A percentile compares a stretch with the other conserved stretches of the same genome.
Conservation (phyloP, 169 alveolate genomes). For the Plasmodium billcollinsi region DNA sequence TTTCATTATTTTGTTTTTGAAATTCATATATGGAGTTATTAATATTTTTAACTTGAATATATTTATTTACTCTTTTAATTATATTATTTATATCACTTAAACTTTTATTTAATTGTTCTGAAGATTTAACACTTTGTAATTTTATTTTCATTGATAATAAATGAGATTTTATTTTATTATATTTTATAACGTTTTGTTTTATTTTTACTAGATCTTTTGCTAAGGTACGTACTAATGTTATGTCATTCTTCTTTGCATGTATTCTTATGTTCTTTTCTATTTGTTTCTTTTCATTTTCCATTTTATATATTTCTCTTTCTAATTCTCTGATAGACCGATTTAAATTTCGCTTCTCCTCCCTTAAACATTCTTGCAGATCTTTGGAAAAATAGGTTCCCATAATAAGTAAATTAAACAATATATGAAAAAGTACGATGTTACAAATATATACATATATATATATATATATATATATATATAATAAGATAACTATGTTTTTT, state of each 20-base stretch:
- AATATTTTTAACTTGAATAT: constrained; percentile 15
- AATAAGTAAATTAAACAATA: background rate
- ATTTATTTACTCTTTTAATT: constrained; percentile 45
- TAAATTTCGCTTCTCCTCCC: constrained; percentile 62
- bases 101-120: constrained; percentile 59
- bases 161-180: constrained; percentile 51
- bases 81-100: constrained; percentile 21
- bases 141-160: constrained; percentile 59
- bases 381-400: constrained; percentile 60
- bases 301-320: constrained; percentile 51
- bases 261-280: constrained; percentile 48
- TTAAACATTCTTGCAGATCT: constrained; percentile 32
- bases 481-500: background rate
- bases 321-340: constrained; percentile 45
- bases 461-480: background rate
- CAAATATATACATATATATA: background rate
- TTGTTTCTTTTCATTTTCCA: constrained; percentile 32
- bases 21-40: constrained; percentile 40
- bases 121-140: constrained; percentile 65
- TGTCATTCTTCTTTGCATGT: constrained; percentile 31
- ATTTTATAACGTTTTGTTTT: constrained; percentile 35
- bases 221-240: constrained; percentile 15
- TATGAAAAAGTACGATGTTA: too few species aligned
- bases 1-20: constrained; percentile 52
- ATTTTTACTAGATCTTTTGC: constrained; percentile 51